phyloP scores from a whole-genome alignment of 2,329 filamentous ascomycete genomes.

The Sordariomycetes sp. region DNA sequence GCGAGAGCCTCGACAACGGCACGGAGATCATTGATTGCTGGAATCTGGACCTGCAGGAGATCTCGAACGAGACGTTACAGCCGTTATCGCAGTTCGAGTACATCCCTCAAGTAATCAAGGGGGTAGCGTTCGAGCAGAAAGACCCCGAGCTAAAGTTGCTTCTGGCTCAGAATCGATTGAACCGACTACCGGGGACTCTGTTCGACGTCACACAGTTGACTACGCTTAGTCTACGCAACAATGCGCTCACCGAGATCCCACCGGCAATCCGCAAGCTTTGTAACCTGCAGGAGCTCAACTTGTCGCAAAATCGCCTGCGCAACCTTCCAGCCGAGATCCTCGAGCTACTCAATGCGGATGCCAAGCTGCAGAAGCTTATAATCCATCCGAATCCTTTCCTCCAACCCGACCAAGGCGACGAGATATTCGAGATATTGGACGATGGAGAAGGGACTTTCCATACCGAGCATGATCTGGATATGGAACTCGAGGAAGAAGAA shows the following conservation, averaged over 20 bases:
- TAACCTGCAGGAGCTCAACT: conserved; percentile 53
- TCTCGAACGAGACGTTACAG: conserved; percentile 48
- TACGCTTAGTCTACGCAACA: conserved; percentile 57
- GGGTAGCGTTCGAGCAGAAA: conserved; percentile 49
- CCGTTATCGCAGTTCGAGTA: conserved; percentile 45
- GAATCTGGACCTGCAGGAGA: conserved; percentile 39
- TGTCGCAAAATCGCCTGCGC: conserved; percentile 54
- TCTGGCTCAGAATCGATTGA: conserved; percentile 49
- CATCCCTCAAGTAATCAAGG: conserved; percentile 43
- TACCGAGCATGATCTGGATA: conserved; percentile 3
- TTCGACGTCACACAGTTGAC: conserved; percentile 54
- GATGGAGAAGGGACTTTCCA: not conserved
- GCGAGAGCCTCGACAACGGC: conserved; percentile 46
- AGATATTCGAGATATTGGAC: conserved; percentile 2
- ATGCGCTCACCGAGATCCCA: conserved; percentile 52
- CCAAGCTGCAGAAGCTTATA: conserved; percentile 40
- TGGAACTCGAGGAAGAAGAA: conserved; percentile 3
- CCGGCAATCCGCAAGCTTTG: conserved; percentile 46
- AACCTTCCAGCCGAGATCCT: conserved; percentile 56
- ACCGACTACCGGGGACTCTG: conserved; percentile 46
- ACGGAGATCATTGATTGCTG: conserved; percentile 53
- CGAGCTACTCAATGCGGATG: conserved; percentile 35
- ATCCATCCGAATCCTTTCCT: conserved; percentile 57
- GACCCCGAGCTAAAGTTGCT: conserved; percentile 53
- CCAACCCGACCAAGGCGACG: conserved; percentile 16